Base-by-base conservation (phyloP, 805 yeast genomes). In the Saccharomycopsis fodiens region DNA sequence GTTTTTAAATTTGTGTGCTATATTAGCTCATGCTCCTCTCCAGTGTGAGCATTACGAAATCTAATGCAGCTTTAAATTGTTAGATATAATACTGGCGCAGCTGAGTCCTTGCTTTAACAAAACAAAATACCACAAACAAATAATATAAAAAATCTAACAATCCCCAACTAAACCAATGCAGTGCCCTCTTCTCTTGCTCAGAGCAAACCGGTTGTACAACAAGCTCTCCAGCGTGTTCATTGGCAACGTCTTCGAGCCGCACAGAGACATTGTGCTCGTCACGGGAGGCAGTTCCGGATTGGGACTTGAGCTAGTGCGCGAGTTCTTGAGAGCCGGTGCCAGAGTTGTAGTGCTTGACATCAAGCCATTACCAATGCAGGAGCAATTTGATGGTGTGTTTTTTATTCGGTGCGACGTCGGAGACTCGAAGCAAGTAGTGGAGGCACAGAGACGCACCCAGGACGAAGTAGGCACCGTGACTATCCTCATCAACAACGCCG, bases 241-340 rank as follows among this genome's bases (percentile, higher is more conserved):
- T 17, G 85, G 85, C 1, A 72, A 69, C 46, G 65, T 64, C 8
- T 72, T 73, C 49, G 81, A 77, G 32, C 73, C 76, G 0, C 60
- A 57, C 20, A 61, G 67, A 8, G 95, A 85, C 56, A 67, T 82
- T 8, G 82, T 79, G 0, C 62, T 88, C 3, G 66, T 91, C 17
- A 89, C 97, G 0, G 97, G 97, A 0, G 97, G 97, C 0, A 59
- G 74, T 3, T 66, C 77, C 0, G 97, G 97, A 0, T 67, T 91
- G 7, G 97, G 97, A 0, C 65, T 64, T 35, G 84, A 78, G 51
- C 51, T 91, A 3, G 85, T 72, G 0, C 51, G 54, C 13, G 56
- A 57, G 20, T 71, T 89, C 44, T 60, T 65, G 4, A 52, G 52
- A 5, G 58, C 64, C 20, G 70, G 69, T 0, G 72, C 76, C 8